Percentiles rank a stretch among this genome's conserved stretches.
phyloP scores from a whole-genome alignment of 495 filamentous ascomycete genomes.

The Extremus antarcticus region DNA sequence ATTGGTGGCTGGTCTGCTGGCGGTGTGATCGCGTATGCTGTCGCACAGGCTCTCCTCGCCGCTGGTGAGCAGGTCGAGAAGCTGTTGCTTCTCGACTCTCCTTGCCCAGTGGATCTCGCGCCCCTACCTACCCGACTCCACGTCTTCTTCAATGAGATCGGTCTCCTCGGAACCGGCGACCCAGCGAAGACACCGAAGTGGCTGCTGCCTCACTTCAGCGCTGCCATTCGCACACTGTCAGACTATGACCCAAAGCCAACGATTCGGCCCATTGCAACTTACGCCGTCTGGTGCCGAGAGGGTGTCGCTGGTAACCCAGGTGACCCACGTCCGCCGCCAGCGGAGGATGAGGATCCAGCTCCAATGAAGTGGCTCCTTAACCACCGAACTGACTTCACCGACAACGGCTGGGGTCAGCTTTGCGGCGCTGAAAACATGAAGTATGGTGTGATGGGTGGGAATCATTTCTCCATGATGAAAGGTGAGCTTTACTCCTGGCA shows the following conservation, averaged over 20 bases:
- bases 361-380: conserved; percentile 72
- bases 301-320: conserved; percentile 62
- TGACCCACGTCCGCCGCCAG: conserved; percentile 50
- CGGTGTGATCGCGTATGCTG: conserved; percentile 80
- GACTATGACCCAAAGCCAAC: conserved; percentile 57
- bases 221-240: conserved; percentile 62
- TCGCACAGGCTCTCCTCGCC: conserved; percentile 57
- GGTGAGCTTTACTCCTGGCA: conserved; percentile 11
- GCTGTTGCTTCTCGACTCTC: conserved; percentile 73
- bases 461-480: conserved; percentile 60
- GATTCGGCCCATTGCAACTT: conserved; percentile 48
- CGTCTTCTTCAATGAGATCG: conserved; percentile 66
- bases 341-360: conserved; percentile 46
- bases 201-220: conserved; percentile 75
- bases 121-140: conserved; percentile 68
- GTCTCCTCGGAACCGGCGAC: conserved; percentile 63
- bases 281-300: conserved; percentile 68
- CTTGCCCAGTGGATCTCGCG: conserved; percentile 65
- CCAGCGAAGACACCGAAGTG: conserved; percentile 57
- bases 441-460: conserved; percentile 51
- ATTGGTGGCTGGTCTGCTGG: conserved; percentile 75
- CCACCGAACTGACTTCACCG: conserved; percentile 65
- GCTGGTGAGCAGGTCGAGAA: conserved; percentile 59
- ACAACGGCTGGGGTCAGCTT: conserved; percentile 71
- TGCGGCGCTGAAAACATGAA: conserved; percentile 53